Evolutionary conservation across 345 rosid species (phyloP), one percentile per base, ranked within the genome.

Genomic region (Nephelium lappaceum): DNA sequence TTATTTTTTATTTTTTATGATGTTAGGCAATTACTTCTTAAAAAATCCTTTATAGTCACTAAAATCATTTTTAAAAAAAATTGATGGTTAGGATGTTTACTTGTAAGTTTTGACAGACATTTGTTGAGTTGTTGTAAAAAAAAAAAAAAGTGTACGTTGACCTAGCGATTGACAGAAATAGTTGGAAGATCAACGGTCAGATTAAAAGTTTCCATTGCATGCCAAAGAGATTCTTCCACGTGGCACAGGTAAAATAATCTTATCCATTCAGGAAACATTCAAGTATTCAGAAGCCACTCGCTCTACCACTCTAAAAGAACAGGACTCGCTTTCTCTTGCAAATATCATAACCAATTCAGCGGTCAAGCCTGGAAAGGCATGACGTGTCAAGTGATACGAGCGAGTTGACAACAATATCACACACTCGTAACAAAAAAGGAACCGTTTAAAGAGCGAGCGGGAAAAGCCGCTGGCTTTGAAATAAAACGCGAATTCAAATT

Each of bases 361-460:
- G 36, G n/a, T n/a, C n/a, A n/a, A n/a, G n/a, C n/a, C n/a, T n/a
- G n/a, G 9, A 14, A 47, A 6, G 7, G 16, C 39, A 8, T 14
- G 39, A 72, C 65, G n/a, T 72, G 49, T 36, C 19, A n/a, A 38
- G 47, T 11, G 12, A 3, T 45, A 0, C 5, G 12, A 36, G 49
- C 31, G 65, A n/a, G 31, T 19, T 11, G 0, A 5, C 1, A 0
- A 2, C 2, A 1, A 12, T 53, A 5, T 0, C 11, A 1, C 36
- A 19, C 45, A 49, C 55, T 49, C 55, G 55, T 49, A 49, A 49
- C 19, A 1, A 6, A 24, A 24, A 47, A 5, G 61, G 0, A 9
- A 7, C 39, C 65, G 25, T 11, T 23, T 25, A 4, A 74, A 18
- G 67, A 73, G 36, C 36, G 36, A 31, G 77, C 77, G 77, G 77